phyloP scores from a whole-genome alignment of 2,329 filamentous ascomycete genomes.

The Cadophora sp. region DNA sequence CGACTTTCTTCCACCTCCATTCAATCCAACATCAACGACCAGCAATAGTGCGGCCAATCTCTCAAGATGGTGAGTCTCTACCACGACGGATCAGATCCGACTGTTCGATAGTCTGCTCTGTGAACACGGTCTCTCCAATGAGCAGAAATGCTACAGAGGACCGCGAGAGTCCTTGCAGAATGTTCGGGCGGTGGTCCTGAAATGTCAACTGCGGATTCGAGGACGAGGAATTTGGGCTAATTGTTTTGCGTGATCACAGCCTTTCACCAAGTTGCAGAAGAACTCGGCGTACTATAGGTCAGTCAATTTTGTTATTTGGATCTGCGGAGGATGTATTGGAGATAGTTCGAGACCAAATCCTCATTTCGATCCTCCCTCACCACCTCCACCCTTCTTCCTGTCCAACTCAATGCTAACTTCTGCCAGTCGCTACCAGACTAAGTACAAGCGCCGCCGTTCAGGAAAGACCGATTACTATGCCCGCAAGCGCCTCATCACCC shows the following conservation, averaged over 20 bases:
- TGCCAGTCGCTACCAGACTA: slow-evolving; percentile 94
- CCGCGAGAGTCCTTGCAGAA: slow-evolving; percentile 78
- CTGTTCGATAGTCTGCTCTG: slow-evolving; percentile 3
- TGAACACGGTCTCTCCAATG: slow-evolving; percentile 34
- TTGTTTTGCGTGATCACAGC: slow-evolving; percentile 56
- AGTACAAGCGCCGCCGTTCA: slow-evolving; percentile 95
- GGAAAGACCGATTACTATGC: slow-evolving; percentile 99
- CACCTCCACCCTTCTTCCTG: slow-evolving; percentile 22
- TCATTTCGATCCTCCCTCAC: not conserved
- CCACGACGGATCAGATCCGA: slow-evolving; percentile 10
- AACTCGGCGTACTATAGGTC: slow-evolving; percentile 99
- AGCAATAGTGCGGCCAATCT: slow-evolving; percentile 47
- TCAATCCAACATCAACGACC: slow-evolving; percentile 50
- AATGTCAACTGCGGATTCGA: slow-evolving; percentile 99
- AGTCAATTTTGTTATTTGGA: slow-evolving; percentile 49
- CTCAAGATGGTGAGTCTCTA: slow-evolving; percentile 74
- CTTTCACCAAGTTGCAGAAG: slow-evolving; percentile 95
- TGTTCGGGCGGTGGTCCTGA: slow-evolving; percentile 90
- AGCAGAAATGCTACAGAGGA: slow-evolving; percentile 39
- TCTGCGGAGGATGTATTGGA: not conserved
- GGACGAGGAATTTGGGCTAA: slow-evolving; percentile 46
- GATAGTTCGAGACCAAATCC: not conserved
- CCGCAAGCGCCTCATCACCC: slow-evolving; percentile 98
- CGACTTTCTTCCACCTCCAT: slow-evolving; percentile 21
- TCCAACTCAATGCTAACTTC: slow-evolving; percentile 29